phyloP scores from a whole-genome alignment of 2,329 filamentous ascomycete species.

The Colletotrichum magnum region DNA sequence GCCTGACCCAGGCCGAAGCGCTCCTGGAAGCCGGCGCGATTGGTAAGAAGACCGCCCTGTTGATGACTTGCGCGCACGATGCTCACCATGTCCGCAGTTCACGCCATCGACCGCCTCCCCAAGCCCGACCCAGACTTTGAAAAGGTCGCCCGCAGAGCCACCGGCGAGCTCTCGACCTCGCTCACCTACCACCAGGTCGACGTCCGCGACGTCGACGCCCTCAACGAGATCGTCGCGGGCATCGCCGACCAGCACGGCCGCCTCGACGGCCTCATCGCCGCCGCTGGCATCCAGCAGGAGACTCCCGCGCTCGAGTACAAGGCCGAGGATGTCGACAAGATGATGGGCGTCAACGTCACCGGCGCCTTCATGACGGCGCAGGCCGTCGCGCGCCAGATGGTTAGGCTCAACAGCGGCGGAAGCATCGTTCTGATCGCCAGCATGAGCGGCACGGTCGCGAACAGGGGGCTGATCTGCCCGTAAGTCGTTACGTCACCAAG shows the following conservation, averaged over 20 bases:
- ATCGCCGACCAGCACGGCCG: conserved; percentile 81
- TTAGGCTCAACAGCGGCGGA: conserved; percentile 68
- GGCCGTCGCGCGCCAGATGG: conserved; percentile 85
- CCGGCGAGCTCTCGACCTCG: conserved; percentile 74
- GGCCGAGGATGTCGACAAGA: conserved; percentile 80
- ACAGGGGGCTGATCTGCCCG: conserved; percentile 72
- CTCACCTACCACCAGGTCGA: conserved; percentile 85
- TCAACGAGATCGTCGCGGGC: conserved; percentile 76
- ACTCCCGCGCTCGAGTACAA: conserved; percentile 86
- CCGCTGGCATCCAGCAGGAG: conserved; percentile 84
- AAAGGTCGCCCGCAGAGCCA: conserved; percentile 73
- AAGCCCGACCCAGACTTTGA: conserved; percentile 71
- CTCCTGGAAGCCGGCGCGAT: conserved; percentile 84
- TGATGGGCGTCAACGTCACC: conserved; percentile 89
- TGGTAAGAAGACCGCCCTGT: conserved; percentile 53
- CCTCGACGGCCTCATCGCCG: conserved; percentile 83
- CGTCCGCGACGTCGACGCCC: conserved; percentile 77
- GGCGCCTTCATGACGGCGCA: conserved; percentile 89
- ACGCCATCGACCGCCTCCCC: conserved; percentile 75
- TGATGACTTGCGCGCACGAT: not conserved
- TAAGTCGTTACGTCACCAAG: conserved; percentile 54
- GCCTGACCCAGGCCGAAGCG: conserved; percentile 83
- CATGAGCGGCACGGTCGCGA: conserved; percentile 78
- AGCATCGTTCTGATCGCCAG: conserved; percentile 79
- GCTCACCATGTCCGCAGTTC: conserved; percentile 60